Evolutionary conservation across 441 rosid genomes (phyloP).

Genomic region (Euphorbia schlechtendalii): DNA sequence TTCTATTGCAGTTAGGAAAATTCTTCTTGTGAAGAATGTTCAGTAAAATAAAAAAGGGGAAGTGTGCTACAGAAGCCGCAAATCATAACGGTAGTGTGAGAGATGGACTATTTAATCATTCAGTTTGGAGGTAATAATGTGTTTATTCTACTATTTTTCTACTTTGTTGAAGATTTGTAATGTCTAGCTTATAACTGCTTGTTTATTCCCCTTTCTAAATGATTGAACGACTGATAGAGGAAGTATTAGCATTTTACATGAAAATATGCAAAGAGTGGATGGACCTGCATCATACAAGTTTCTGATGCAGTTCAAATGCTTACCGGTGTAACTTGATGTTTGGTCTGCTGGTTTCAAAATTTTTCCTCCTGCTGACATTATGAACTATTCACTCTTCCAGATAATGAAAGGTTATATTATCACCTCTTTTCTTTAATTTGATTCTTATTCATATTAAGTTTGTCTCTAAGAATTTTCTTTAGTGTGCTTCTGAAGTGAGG

Average conservation of each 20-base stretch:
- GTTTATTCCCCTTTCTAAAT: too few relatives aligned
- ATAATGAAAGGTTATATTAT: neutral
- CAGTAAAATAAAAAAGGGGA: neutral
- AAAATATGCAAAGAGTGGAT: too few relatives aligned
- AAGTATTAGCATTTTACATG: neutral
- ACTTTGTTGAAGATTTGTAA: too few relatives aligned
- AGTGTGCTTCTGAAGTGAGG: too few relatives aligned
- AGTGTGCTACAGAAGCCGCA: too few relatives aligned
- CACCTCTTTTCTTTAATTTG: neutral
- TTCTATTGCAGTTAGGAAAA: slow-evolving; percentile 4
- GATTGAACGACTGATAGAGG: slow-evolving; percentile 7
- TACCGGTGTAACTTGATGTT: slow-evolving; percentile 9
- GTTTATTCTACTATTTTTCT: too few relatives aligned
- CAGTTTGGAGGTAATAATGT: too few relatives aligned
- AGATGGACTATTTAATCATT: too few relatives aligned
- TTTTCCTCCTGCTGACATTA: slow-evolving; percentile 8
- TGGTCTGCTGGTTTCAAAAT: slow-evolving; percentile 8
- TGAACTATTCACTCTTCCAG: slow-evolving; percentile 11
- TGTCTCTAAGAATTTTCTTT: neutral
- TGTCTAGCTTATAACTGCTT: too few relatives aligned
- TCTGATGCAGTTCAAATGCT: too few relatives aligned
- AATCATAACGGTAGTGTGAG: too few relatives aligned
- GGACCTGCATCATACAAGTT: slow-evolving; percentile 10
- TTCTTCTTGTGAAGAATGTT: neutral
- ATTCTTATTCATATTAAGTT: neutral